Conservation (phyloP, 2,329 filamentous ascomycete species). For the Coniella vitis region DNA sequence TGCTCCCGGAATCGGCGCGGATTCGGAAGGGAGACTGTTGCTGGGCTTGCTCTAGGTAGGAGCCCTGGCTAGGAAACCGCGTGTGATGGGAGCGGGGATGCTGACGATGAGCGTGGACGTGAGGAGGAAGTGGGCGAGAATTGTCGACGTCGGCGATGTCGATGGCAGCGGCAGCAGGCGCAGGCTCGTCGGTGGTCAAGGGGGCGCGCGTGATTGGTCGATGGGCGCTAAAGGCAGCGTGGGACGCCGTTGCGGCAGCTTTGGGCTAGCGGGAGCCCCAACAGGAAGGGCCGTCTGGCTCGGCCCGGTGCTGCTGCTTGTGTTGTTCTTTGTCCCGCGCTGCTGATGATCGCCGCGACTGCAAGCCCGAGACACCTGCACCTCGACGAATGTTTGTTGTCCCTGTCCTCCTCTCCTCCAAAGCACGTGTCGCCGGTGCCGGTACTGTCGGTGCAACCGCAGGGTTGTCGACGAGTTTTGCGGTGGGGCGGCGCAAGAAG, state of each 20-base stretch:
- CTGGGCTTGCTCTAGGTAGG: constrained; percentile 9
- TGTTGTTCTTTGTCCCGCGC: too few relatives aligned
- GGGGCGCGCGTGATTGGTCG: constrained; percentile 14
- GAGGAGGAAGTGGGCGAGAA: background rate
- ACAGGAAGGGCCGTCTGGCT: constrained; percentile 26
- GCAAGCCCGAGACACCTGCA: too few relatives aligned
- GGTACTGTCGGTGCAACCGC: too few relatives aligned
- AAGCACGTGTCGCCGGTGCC: too few relatives aligned
- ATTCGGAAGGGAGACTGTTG: constrained; percentile 38
- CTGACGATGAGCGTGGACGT: constrained; percentile 15
- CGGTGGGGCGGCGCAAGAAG: constrained; percentile 1
- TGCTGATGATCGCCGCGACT: too few relatives aligned
- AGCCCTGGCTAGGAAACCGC: constrained; percentile 17
- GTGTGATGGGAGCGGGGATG: constrained; percentile 18
- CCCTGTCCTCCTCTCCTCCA: too few relatives aligned
- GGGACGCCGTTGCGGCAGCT: constrained; percentile 42
- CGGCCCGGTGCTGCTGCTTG: too few relatives aligned
- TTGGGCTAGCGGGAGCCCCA: constrained; percentile 28
- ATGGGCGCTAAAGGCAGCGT: constrained; percentile 26
- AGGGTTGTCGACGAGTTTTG: constrained; percentile 5
- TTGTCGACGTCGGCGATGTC: constrained; percentile 1
- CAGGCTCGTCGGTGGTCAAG: constrained; percentile 2
- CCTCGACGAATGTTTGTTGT: too few relatives aligned
- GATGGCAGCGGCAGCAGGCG: background rate
- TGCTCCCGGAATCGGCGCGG: constrained; percentile 26